Evolutionary conservation across 768 basidiomycete genomes (phyloP), one percentile per base, ranked within the genome.

Genomic region (Mrakia frigida): DNA sequence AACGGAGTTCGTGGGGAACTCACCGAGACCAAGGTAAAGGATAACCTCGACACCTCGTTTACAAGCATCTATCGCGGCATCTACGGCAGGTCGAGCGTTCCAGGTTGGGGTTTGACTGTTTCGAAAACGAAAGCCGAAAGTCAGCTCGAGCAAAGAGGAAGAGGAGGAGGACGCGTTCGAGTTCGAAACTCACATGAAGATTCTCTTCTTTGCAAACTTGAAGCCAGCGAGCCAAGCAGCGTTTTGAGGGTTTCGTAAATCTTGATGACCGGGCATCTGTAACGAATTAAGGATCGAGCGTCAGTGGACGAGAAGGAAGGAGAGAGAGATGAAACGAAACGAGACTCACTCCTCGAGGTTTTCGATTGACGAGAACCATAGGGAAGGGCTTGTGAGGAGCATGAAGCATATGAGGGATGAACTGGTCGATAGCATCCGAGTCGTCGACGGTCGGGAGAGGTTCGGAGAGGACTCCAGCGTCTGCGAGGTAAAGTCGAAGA

Each of bases 181-280:
- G 46, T 3, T 50, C 46, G 46, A 14, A 7, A 82, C 86, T 56
- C 31, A 87, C 87, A 91, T 89, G 83, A 91, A 90, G n/a, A 91
- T 86, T 70, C 83, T 87, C 80, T 86, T 86, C 81, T 86, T 83
- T 11, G 90, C 90, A 75, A 88, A 87, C 74, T 86, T 84, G 79
- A 90, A 85, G 3, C 86, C 90, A 31, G 88, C 87, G 56, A 91
- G 85, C 89, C 89, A 91, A 7, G 90, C 89, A 11, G 86, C 86
- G 77, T 90, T 88, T 81, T 91, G 90, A 3, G 90, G 87, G 60
- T 85, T 85, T 25, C 86, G 86, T 50, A 86, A 83, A 73, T 87
- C 83, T 72, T 81, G 82, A 28, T 85, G 82, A 82, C 80, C 85
- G 33, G 68, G 70, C 61, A 76, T 63, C 50, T 50, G 6, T 52